These are phyloP conservation scores for Pythium insidiosum DNA, from an alignment of 352 stramenopile species.

Conservation along the genomic window DNA sequence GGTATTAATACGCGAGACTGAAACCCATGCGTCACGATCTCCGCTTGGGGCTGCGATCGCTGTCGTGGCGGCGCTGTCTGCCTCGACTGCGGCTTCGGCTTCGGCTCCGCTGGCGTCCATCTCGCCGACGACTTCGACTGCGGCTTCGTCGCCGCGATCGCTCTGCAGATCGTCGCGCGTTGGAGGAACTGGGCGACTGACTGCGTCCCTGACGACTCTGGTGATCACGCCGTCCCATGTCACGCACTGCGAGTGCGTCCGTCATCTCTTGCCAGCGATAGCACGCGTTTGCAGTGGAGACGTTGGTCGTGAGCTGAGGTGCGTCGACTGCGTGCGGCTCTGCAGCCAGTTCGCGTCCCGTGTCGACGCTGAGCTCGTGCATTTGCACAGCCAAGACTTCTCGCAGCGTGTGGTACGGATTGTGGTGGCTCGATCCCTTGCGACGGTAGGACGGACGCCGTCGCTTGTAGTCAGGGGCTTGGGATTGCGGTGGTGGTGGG, in stretches of 20 bases:
- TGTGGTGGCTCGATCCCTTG: slow-evolving; percentile 33
- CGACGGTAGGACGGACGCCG: slow-evolving; percentile 43
- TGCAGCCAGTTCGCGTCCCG: not conserved
- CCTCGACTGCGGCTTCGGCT: slow-evolving; percentile 5
- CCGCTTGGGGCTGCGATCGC: not conserved
- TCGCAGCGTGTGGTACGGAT: slow-evolving; percentile 28
- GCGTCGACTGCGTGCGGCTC: no score
- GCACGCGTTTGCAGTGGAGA: not conserved
- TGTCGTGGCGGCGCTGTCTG: not conserved
- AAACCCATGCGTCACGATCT: slow-evolving; percentile 1
- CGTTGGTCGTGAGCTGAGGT: no score
- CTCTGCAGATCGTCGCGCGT: not conserved
- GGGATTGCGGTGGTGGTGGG: no score
- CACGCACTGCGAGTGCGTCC: not conserved
- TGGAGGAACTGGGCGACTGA: no score
- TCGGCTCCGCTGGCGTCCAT: not conserved
- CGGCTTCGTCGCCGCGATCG: slow-evolving; percentile 12
- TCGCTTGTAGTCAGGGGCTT: slow-evolving; percentile 32
- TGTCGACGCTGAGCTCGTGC: slow-evolving; percentile 19
- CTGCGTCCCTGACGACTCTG: not conserved
- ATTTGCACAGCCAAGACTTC: slow-evolving; percentile 66
- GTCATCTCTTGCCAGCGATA: slow-evolving; percentile 1
- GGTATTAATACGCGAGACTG: not conserved
- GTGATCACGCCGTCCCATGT: not conserved
- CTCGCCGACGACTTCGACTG: slow-evolving; percentile 4